A percentile compares a stretch with the other conserved stretches of the same genome.
Conservation (phyloP, 345 rosid genomes). For the Ceriops zippeliana region DNA sequence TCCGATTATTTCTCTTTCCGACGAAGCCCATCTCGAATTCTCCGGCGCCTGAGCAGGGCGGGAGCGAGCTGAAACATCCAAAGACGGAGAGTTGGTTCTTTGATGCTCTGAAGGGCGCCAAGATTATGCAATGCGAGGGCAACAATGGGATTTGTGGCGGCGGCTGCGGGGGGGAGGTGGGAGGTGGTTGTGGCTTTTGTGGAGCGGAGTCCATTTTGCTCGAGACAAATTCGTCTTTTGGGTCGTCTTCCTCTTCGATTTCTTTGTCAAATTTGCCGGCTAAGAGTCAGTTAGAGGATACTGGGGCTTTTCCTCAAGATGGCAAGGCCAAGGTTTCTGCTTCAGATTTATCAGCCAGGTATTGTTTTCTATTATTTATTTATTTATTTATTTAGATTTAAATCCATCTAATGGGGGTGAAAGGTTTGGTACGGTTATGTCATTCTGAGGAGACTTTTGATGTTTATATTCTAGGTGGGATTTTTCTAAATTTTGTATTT, state of each 20-base stretch:
- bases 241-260: slow-evolving; percentile 67
- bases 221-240: slow-evolving; percentile 74
- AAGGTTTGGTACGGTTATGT: no score
- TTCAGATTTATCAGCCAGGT: slow-evolving; percentile 52
- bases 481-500: no score
- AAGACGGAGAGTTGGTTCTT: slow-evolving; percentile 77
- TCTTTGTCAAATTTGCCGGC: slow-evolving; percentile 60
- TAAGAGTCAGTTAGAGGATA: slow-evolving; percentile 44
- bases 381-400: not conserved
- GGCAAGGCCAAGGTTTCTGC: slow-evolving; percentile 30
- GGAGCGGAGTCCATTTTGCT: slow-evolving; percentile 66
- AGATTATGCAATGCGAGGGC: slow-evolving; percentile 37
- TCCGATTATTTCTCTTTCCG: slow-evolving; percentile 39
- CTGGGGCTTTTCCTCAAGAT: slow-evolving; percentile 24
- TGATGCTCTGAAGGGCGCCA: slow-evolving; percentile 64
- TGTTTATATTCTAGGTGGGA: no score
- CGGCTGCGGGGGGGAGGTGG: slow-evolving; percentile 1
- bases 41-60: slow-evolving; percentile 10
- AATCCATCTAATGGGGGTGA: no score
- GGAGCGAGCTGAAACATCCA: slow-evolving; percentile 47
- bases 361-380: not conserved
- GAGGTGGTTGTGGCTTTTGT: slow-evolving; percentile 17
- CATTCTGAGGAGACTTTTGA: no score
- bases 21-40: slow-evolving; percentile 1
- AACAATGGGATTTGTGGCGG: slow-evolving; percentile 2